Conservation (phyloP, 176 grass and related monocot species). For the Phoenix dactylifera region DNA sequence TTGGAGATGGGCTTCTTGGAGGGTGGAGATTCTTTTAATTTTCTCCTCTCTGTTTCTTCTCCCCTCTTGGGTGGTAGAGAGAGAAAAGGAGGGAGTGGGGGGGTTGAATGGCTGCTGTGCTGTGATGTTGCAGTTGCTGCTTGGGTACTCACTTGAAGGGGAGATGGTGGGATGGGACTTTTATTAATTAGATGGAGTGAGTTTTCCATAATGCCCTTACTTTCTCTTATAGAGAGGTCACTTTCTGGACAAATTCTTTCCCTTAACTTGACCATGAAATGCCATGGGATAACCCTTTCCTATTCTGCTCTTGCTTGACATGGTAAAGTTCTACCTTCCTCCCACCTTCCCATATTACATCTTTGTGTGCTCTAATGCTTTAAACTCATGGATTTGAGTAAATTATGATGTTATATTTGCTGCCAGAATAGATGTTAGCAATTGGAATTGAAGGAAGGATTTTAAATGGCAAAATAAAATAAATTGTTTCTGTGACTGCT, state of each 20-base stretch:
- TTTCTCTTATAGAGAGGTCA: slow-evolving; percentile 2
- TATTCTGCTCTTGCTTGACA: not conserved
- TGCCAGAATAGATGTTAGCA: too few species aligned
- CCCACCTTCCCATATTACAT: too few species aligned
- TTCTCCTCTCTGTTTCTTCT: not conserved
- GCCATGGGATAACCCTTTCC: not conserved
- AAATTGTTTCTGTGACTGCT: too few species aligned
- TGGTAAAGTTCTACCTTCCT: not conserved
- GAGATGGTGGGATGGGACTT: not conserved
- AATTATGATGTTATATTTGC: too few species aligned
- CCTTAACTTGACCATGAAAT: slow-evolving; percentile 1
- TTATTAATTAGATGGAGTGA: not conserved
- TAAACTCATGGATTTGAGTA: too few species aligned
- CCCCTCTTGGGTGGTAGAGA: slow-evolving; percentile 1
- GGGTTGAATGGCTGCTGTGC: slow-evolving; percentile 13
- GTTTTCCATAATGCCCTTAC: slow-evolving; percentile 13
- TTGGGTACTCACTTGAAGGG: not conserved
- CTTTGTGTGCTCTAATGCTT: too few species aligned
- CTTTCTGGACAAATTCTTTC: slow-evolving; percentile 11
- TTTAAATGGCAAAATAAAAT: too few species aligned
- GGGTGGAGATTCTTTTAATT: slow-evolving; percentile 36
- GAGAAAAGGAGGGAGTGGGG: not conserved
- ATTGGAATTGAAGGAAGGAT: too few species aligned
- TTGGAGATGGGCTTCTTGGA: slow-evolving; percentile 32
- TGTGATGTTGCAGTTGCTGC: slow-evolving; percentile 17